These are phyloP conservation scores for Scleromitrula shiraiana DNA, from an alignment of 2,329 filamentous ascomycete genomes.

Conservation along the genomic window DNA sequence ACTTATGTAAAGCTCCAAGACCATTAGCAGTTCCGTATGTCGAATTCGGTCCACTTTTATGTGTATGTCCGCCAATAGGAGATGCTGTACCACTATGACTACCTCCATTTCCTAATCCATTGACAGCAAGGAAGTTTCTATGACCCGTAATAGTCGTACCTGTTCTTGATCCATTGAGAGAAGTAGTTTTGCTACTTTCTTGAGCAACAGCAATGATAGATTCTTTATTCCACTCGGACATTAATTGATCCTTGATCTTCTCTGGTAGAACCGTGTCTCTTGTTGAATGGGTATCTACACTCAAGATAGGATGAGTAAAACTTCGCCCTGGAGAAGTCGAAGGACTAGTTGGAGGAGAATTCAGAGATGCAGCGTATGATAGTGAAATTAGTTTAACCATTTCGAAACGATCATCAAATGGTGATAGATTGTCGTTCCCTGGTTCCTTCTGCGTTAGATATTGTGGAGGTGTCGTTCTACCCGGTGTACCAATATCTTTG, in stretches of 20 bases:
- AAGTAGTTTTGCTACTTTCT: slow-evolving; percentile 62
- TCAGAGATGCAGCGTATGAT: slow-evolving; percentile 55
- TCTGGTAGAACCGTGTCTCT: slow-evolving; percentile 52
- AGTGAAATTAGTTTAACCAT: slow-evolving; percentile 68
- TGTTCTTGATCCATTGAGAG: slow-evolving; percentile 65
- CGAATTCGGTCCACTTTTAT: slow-evolving; percentile 24
- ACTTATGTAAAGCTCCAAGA: slow-evolving; percentile 34
- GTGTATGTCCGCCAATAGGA: slow-evolving; percentile 34
- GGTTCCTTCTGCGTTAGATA: slow-evolving; percentile 40
- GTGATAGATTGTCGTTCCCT: slow-evolving; percentile 56
- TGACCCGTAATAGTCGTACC: slow-evolving; percentile 43
- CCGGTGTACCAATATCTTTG: slow-evolving; percentile 50
- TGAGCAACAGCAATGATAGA: slow-evolving; percentile 59
- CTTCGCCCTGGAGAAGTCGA: slow-evolving; percentile 59
- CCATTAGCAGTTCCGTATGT: slow-evolving; percentile 27
- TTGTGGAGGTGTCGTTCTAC: slow-evolving; percentile 38
- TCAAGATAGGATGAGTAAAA: slow-evolving; percentile 54
- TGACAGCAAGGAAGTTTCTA: slow-evolving; percentile 51
- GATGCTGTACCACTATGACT: slow-evolving; percentile 34
- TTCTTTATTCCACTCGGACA: slow-evolving; percentile 74
- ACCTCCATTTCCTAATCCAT: slow-evolving; percentile 37
- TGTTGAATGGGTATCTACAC: slow-evolving; percentile 36
- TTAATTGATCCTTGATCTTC: slow-evolving; percentile 65
- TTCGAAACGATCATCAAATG: slow-evolving; percentile 65
- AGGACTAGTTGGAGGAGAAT: slow-evolving; percentile 62